Evolutionary conservation across 2,329 filamentous ascomycete species (phyloP).

Genomic region (Epichloe typhina): DNA sequence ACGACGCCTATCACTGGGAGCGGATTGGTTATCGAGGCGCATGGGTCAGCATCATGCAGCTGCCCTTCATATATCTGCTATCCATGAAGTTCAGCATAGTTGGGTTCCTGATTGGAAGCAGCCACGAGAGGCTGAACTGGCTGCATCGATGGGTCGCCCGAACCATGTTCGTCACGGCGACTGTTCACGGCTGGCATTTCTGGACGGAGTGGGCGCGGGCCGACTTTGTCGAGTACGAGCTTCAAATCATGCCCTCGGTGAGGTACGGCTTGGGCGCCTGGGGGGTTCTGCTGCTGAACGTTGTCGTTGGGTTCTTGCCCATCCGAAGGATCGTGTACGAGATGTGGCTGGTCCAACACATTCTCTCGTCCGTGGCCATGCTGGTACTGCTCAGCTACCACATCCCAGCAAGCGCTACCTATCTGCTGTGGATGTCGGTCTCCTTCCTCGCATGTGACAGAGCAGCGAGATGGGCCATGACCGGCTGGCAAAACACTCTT

Average conservation of each 20-base stretch:
- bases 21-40: conserved; percentile 55
- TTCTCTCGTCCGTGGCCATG: conserved; percentile 46
- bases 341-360: conserved; percentile 55
- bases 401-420: conserved; percentile 43
- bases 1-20: conserved; percentile 47
- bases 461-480: conserved; percentile 32
- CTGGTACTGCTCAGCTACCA: conserved; percentile 52
- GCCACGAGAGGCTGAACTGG: conserved; percentile 61
- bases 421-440: conserved; percentile 54
- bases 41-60: conserved; percentile 51
- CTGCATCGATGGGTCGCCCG: conserved; percentile 59
- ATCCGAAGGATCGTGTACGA: conserved; percentile 56
- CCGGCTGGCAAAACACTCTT: conserved; percentile 40
- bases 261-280: conserved; percentile 56
- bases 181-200: conserved; percentile 59
- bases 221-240: conserved; percentile 44
- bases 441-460: conserved; percentile 51
- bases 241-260: conserved; percentile 49
- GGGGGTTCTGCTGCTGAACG: conserved; percentile 52
- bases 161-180: conserved; percentile 54
- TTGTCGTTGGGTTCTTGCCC: conserved; percentile 48
- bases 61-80: conserved; percentile 51
- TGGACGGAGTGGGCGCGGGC: conserved; percentile 49
- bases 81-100: conserved; percentile 46
- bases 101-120: conserved; percentile 47